phyloP scores from a whole-genome alignment of 75 land plant species.

The Selaginella tamariscina region DNA sequence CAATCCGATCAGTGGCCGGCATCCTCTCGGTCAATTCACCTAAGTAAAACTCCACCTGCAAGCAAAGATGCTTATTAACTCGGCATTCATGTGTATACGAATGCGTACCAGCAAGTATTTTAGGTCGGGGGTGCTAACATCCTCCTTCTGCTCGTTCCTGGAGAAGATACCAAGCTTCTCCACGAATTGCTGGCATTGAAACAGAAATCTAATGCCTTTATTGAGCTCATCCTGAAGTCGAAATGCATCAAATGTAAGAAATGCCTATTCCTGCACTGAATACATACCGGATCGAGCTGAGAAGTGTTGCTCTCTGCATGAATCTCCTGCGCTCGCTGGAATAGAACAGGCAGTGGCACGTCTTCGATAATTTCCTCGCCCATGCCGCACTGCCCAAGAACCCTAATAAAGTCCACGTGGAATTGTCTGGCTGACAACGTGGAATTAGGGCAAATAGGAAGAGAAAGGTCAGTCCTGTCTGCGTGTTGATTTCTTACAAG shows the following conservation, averaged over 20 bases:
- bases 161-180: slow-evolving; percentile 85
- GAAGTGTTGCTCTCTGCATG: slow-evolving; percentile 42
- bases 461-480: too few species aligned
- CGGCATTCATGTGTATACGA: not conserved
- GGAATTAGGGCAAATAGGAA: too few species aligned
- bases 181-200: slow-evolving; percentile 44
- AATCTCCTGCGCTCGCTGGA: slow-evolving; percentile 61
- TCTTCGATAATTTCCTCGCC: slow-evolving; percentile 46
- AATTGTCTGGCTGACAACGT: too few species aligned
- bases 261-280: not conserved
- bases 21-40: slow-evolving; percentile 74
- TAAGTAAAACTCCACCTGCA: slow-evolving; percentile 71
- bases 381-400: too few species aligned
- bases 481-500: too few species aligned
- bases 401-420: too few species aligned
- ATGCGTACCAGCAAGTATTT: slow-evolving; percentile 77
- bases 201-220: slow-evolving; percentile 43
- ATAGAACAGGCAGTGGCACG: slow-evolving; percentile 58
- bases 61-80: not conserved
- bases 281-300: slow-evolving; percentile 44
- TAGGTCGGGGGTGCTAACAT: slow-evolving; percentile 77
- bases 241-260: not conserved
- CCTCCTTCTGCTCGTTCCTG: slow-evolving; percentile 72
- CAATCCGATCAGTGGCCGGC: slow-evolving; percentile 47
- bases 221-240: slow-evolving; percentile 40